phyloP scores from a whole-genome alignment of 202 grass and related monocot genomes.

The Carex arenaria region DNA sequence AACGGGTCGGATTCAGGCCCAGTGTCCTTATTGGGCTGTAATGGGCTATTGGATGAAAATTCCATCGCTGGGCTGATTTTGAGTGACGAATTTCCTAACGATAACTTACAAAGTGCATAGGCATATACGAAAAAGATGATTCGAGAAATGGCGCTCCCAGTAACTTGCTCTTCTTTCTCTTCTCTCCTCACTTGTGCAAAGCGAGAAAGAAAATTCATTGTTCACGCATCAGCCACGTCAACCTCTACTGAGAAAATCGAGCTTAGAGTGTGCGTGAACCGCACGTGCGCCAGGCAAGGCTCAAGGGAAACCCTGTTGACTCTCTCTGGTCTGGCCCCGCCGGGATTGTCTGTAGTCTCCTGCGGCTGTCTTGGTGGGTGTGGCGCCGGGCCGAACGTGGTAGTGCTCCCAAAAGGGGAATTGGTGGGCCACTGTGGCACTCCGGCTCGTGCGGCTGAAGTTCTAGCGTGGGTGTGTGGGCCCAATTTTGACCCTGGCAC shows the following conservation, averaged over 20 bases:
- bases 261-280: constrained; percentile 88
- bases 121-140: constrained; percentile 9
- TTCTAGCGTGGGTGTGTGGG: constrained; percentile 67
- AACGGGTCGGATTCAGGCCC: background rate
- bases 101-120: background rate
- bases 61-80: background rate
- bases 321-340: constrained; percentile 53
- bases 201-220: background rate
- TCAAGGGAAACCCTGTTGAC: constrained; percentile 60
- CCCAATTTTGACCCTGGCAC: constrained; percentile 40
- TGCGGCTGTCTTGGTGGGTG: constrained; percentile 84
- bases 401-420: constrained; percentile 30
- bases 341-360: constrained; percentile 44
- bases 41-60: background rate
- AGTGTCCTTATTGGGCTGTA: background rate
- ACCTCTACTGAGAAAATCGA: constrained; percentile 20
- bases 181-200: background rate
- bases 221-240: constrained; percentile 3
- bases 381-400: constrained; percentile 65
- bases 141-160: constrained; percentile 16
- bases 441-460: constrained; percentile 40
- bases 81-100: background rate
- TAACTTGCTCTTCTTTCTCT: constrained; percentile 3
- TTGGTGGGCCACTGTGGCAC: constrained; percentile 61
- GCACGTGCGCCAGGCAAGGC: constrained; percentile 73